phyloP scores from a whole-genome alignment of 106 monocot genomes.

The Dioscorea zingiberensis region DNA sequence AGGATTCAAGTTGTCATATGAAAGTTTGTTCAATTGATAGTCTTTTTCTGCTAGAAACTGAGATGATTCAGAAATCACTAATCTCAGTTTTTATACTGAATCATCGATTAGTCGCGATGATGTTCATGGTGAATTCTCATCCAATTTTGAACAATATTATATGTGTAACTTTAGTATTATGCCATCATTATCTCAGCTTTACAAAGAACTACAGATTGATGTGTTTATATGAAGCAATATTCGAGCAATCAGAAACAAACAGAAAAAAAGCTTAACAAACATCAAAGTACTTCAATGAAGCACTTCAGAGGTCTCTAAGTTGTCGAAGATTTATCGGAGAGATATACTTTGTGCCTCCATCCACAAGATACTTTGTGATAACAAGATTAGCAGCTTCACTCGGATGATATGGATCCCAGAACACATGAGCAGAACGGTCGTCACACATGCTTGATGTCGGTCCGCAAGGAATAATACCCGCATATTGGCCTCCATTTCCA shows the following conservation, averaged over 20 bases:
- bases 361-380: constrained; percentile 19
- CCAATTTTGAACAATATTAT: too few species aligned
- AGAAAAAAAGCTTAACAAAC: not conserved
- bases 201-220: too few species aligned
- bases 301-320: constrained; percentile 3
- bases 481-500: constrained; percentile 31
- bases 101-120: too few species aligned
- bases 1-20: too few species aligned
- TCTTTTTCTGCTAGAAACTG: too few species aligned
- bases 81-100: too few species aligned
- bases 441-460: constrained; percentile 28
- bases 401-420: constrained; percentile 43
- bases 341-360: constrained; percentile 23
- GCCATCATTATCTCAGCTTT: too few species aligned
- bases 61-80: too few species aligned
- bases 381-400: constrained; percentile 36
- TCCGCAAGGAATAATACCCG: constrained; percentile 29
- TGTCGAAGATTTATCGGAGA: constrained; percentile 28
- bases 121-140: too few species aligned
- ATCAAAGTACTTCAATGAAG: not conserved
- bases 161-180: too few species aligned
- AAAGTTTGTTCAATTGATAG: too few species aligned
- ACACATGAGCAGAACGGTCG: constrained; percentile 19
- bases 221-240: not conserved
- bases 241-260: not conserved